Evolutionary conservation across 352 stramenopile genomes (phyloP), one percentile per base, ranked within the genome.

Genomic region (Paralagenidium karlingii): DNA sequence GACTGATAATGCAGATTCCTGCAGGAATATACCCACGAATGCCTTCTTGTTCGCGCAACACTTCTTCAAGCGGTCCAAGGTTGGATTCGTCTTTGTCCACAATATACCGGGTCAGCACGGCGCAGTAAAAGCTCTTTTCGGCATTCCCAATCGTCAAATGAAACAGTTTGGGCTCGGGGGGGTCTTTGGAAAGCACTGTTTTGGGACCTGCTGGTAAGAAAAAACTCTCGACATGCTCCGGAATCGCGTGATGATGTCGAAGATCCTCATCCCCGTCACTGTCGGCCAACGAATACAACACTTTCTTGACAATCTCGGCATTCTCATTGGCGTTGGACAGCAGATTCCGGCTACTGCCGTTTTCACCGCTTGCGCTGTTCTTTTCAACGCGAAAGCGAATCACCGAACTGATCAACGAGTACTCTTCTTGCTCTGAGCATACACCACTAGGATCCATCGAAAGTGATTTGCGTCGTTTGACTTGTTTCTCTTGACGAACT

Each of bases 111-210:
- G 74, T 88, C n/a, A 91, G 54, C 21, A 68, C 84, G 6, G 74
- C 77, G 22, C 67, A 70, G 32, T 88, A 86, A 43, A 91, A 88
- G 5, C 74, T 60, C 40, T 84, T 85, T 27, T 91, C 77, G 3
- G 75, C 45, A 26, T 76, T 86, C 20, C 77, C 77, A 19, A 91
- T 86, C 7, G 71, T 85, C 64, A 91, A 74, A 37, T 91, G 71
- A 24, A 86, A 87, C 13, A 91, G 58, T 40, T 61, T 81, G 0
- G 77, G 66, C 31, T 68, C 49, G 10, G 77, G 77, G 10, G 61
- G 56, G 2, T 61, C 63, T 34, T 68, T 76, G 3, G 67, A 61
- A 16, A 63, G 71, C 10, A 86, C 57, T 9, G 85, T 53, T n/a
- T 80, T 60, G 0, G 63, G 63, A 1, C 66, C 71, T 1, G 55